Conservation (phyloP, 179 eudicot species). For the Patellifolia procumbens region DNA sequence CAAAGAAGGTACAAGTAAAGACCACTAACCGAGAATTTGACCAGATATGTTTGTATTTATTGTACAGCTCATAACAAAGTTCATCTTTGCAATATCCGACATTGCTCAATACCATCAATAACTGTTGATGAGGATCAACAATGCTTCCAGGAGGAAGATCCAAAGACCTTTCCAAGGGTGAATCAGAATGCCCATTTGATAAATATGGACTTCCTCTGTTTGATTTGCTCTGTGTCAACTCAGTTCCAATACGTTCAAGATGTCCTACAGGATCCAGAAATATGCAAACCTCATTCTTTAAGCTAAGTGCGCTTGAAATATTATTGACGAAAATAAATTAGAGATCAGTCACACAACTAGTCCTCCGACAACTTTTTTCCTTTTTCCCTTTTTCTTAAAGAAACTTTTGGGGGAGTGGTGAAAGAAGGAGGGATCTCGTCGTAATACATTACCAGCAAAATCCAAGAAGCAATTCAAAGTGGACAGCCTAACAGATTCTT, state of each 20-base stretch:
- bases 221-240: slow-evolving; percentile 56
- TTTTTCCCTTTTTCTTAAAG: no score
- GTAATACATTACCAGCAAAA: slow-evolving; percentile 69
- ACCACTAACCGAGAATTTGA: slow-evolving; percentile 54
- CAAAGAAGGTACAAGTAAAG: slow-evolving; percentile 14
- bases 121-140: slow-evolving; percentile 65
- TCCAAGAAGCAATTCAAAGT: slow-evolving; percentile 86
- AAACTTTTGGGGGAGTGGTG: background rate
- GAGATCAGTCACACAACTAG: slow-evolving; percentile 4
- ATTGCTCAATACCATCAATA: slow-evolving; percentile 95
- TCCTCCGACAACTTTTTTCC: background rate
- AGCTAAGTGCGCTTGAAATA: background rate
- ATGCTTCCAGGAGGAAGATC: slow-evolving; percentile 81
- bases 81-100: slow-evolving; percentile 96
- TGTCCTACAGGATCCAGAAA: slow-evolving; percentile 50
- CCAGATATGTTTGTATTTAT: slow-evolving; percentile 79
- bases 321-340: background rate
- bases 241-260: slow-evolving; percentile 77
- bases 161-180: slow-evolving; percentile 42
- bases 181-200: slow-evolving; percentile 61
- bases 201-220: slow-evolving; percentile 51
- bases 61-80: slow-evolving; percentile 71
- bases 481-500: slow-evolving; percentile 92
- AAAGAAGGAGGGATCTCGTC: background rate
- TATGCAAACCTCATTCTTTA: slow-evolving; percentile 7